A percentile compares a stretch with the other conserved stretches of the same genome.
These are phyloP conservation scores for Boletus huronensis DNA, from an alignment of 768 basidiomycete species.

Conservation along the genomic window DNA sequence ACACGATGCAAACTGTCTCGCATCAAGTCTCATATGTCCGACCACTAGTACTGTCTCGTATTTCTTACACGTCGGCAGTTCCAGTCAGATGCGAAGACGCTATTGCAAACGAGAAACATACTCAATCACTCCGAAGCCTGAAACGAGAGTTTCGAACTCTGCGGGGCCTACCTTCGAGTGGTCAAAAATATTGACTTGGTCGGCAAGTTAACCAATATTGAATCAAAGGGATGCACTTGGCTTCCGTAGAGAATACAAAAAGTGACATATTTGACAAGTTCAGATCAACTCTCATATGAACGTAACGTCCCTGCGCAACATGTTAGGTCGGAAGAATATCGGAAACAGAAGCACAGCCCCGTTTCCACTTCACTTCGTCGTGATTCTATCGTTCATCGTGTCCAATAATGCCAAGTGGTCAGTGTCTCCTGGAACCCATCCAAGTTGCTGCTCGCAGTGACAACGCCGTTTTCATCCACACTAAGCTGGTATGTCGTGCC, in stretches of 20 bases:
- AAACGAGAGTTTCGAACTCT: background rate
- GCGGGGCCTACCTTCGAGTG: background rate
- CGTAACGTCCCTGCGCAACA: background rate
- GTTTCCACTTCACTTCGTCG: background rate
- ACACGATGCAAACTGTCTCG: background rate
- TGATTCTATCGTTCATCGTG: background rate
- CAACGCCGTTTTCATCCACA: constrained; percentile 32
- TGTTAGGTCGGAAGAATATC: background rate
- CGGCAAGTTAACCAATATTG: background rate
- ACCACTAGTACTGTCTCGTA: background rate
- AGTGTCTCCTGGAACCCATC: constrained; percentile 40
- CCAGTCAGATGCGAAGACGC: background rate
- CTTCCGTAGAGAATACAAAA: background rate
- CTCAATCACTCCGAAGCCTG: background rate
- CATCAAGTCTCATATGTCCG: background rate
- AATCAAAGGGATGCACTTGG: background rate
- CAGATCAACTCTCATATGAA: background rate
- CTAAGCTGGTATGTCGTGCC: constrained; percentile 39
- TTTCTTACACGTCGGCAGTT: background rate
- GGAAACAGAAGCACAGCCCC: background rate
- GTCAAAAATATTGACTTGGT: background rate
- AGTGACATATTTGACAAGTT: background rate
- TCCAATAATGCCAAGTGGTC: constrained; percentile 22
- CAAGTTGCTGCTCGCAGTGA: constrained; percentile 33
- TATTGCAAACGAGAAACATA: background rate